Conservation (phyloP, 192 early-diverging fungal species). For the Mortierella claussenii region DNA sequence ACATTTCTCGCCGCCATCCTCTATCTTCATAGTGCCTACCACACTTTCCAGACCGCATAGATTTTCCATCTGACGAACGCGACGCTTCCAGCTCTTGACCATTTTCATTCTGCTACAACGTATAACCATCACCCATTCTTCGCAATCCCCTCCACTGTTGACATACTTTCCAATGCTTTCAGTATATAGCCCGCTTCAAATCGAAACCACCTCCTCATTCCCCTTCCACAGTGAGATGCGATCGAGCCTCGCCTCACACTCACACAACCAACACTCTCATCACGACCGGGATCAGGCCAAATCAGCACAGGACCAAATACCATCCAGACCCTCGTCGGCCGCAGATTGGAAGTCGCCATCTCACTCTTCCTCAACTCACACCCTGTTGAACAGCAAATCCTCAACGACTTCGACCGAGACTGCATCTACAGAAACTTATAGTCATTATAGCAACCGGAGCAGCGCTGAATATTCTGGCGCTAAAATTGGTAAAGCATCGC, state of each 20-base stretch:
- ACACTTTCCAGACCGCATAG: background rate
- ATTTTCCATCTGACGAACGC: no score
- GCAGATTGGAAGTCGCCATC: constrained; percentile 19
- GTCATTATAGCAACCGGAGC: constrained; percentile 4
- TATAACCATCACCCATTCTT: background rate
- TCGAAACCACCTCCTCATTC: constrained; percentile 46
- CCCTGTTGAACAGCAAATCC: constrained; percentile 18
- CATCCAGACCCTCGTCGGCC: constrained; percentile 1
- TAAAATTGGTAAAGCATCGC: constrained; percentile 19
- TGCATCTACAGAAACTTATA: background rate
- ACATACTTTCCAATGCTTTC: constrained; percentile 41
- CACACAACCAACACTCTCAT: constrained; percentile 5
- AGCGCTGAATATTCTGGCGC: constrained; percentile 6
- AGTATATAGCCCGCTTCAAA: constrained; percentile 45
- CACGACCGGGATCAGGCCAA: background rate
- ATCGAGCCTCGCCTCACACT: constrained; percentile 17
- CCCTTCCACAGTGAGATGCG: constrained; percentile 49
- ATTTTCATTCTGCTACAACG: background rate
- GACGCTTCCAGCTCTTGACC: constrained; percentile 5
- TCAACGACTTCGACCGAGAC: constrained; percentile 10
- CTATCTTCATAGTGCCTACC: background rate
- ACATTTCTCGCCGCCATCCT: background rate
- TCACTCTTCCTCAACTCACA: constrained; percentile 9
- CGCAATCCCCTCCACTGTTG: background rate
- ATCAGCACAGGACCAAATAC: background rate